A percentile compares a stretch with the other conserved stretches of the same genome.
Evolutionary conservation across 163 green algal species (phyloP).

Genomic region (Prototheca stagnorum): DNA sequence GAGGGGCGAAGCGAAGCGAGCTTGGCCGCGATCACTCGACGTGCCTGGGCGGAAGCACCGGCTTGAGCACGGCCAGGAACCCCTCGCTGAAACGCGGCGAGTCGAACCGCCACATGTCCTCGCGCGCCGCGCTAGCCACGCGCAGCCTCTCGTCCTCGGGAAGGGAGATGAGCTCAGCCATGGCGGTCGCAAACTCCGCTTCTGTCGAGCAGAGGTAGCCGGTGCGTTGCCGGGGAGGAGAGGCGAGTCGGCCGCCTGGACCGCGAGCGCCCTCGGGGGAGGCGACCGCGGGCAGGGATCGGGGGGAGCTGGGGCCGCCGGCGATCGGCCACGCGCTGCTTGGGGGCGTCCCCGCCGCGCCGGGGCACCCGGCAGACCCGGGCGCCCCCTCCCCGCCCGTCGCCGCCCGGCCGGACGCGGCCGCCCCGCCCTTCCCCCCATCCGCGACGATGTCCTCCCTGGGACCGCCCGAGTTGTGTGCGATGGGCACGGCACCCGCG

Average conservation of each 20-base stretch:
- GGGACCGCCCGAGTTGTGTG: constrained; percentile 70
- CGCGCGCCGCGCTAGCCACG: constrained; percentile 47
- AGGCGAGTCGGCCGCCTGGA: not conserved
- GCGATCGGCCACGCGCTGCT: too few relatives aligned
- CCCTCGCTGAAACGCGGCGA: constrained; percentile 21
- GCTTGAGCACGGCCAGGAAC: constrained; percentile 5
- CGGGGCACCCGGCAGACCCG: not conserved
- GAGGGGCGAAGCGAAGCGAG: too few relatives aligned
- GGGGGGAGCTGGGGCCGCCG: too few relatives aligned
- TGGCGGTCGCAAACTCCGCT: constrained; percentile 60
- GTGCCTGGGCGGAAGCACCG: too few relatives aligned
- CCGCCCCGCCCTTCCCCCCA: constrained; percentile 8
- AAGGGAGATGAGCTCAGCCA: constrained; percentile 54
- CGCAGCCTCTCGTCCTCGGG: constrained; percentile 35
- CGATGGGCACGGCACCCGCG: constrained; percentile 73
- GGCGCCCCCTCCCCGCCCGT: not conserved
- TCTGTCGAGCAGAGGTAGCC: constrained; percentile 49
- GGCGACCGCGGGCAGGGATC: not conserved
- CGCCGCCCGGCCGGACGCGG: not conserved
- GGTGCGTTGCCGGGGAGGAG: constrained; percentile 4
- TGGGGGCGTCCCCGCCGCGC: too few relatives aligned
- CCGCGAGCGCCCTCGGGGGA: not conserved
- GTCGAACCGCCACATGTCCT: constrained; percentile 32
- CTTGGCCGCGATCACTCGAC: too few relatives aligned
- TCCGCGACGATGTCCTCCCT: constrained; percentile 71